phyloP scores from a whole-genome alignment of 169 alveolate species.

The Eimeria zaria region DNA sequence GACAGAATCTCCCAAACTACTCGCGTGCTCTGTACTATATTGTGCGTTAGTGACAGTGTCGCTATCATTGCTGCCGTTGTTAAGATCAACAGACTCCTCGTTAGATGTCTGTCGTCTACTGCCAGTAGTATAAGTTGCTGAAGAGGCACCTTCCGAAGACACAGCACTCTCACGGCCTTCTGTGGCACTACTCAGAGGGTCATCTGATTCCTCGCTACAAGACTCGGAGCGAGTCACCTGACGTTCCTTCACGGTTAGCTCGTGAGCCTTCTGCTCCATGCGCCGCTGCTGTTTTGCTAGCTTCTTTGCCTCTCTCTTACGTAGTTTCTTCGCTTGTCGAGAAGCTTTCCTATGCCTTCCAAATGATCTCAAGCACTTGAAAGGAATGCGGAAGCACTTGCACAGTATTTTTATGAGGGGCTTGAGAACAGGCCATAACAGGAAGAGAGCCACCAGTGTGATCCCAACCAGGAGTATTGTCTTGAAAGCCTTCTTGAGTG shows the following conservation, averaged over 20 bases:
- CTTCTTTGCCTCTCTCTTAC: slow-evolving; percentile 56
- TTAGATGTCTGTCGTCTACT: neutral
- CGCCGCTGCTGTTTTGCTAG: slow-evolving; percentile 23
- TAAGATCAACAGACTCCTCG: neutral
- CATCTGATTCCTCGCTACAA: slow-evolving; percentile 3
- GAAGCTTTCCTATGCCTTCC: slow-evolving; percentile 28
- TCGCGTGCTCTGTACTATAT: neutral
- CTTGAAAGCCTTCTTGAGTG: slow-evolving; percentile 53
- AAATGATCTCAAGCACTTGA: slow-evolving; percentile 45
- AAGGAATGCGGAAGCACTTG: slow-evolving; percentile 48
- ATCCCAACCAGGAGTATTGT: slow-evolving; percentile 37
- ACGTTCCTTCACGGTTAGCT: neutral
- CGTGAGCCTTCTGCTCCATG: neutral
- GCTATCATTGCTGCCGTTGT: neutral
- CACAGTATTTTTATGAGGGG: slow-evolving; percentile 41
- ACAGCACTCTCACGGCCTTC: neutral
- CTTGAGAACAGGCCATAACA: slow-evolving; percentile 59
- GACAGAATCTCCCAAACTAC: neutral
- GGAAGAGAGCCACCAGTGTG: slow-evolving; percentile 55
- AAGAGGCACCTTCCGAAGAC: slow-evolving; percentile 13
- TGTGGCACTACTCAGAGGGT: neutral
- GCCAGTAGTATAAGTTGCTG: neutral
- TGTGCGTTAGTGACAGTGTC: neutral
- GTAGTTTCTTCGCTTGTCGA: neutral
- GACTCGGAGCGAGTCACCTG: neutral